These are phyloP conservation scores for Noccaea bulbosa DNA, from an alignment of 345 rosid genomes.

Conservation along the genomic window DNA sequence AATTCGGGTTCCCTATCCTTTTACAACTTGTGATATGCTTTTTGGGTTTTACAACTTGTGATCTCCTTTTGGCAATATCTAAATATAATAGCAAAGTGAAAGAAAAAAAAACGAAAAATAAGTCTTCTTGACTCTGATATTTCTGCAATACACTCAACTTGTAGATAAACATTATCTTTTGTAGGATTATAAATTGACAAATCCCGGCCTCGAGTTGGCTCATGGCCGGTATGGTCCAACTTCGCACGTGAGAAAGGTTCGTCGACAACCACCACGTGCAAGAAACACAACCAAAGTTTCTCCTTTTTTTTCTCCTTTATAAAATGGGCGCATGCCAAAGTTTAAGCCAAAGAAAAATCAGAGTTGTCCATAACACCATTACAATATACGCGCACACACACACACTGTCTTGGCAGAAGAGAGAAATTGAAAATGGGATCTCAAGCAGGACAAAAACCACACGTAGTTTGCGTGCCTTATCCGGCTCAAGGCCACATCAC, in stretches of 20 bases:
- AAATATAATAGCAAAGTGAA: too few species aligned
- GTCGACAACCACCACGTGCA: slow-evolving; percentile 4
- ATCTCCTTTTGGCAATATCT: too few species aligned
- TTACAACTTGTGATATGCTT: too few species aligned
- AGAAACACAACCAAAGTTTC: background rate
- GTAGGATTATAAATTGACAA: background rate
- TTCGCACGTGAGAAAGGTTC: slow-evolving; percentile 19
- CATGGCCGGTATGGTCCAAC: background rate
- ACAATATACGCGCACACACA: background rate
- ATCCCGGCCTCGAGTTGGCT: background rate
- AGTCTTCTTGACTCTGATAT: background rate
- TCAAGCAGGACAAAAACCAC: slow-evolving; percentile 34
- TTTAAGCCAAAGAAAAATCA: slow-evolving; percentile 7
- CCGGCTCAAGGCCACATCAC: slow-evolving; percentile 44
- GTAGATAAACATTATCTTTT: slow-evolving; percentile 9
- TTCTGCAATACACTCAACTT: background rate
- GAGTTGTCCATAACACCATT: background rate
- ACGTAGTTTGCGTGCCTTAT: slow-evolving; percentile 37
- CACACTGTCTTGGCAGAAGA: background rate
- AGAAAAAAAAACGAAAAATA: background rate
- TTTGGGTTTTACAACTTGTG: too few species aligned
- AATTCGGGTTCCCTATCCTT: too few species aligned
- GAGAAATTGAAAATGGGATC: slow-evolving; percentile 32
- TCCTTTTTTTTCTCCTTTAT: background rate
- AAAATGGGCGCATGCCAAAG: slow-evolving; percentile 5